These are phyloP conservation scores for Leccinum arenicola DNA, from an alignment of 768 basidiomycete species.

Conservation along the genomic window DNA sequence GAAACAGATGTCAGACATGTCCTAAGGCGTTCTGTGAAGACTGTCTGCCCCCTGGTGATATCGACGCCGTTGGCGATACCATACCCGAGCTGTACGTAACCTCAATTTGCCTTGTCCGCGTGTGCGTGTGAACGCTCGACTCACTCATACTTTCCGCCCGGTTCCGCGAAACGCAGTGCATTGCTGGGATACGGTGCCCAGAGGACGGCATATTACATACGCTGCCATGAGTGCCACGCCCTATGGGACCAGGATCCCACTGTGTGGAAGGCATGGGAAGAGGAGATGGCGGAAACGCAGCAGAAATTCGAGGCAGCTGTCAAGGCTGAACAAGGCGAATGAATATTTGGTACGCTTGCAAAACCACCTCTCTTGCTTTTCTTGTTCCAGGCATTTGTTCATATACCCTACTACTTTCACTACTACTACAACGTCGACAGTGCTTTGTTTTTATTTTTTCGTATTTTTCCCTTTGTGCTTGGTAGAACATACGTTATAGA, in stretches of 20 bases:
- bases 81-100: slow-evolving; percentile 55
- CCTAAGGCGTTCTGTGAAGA: slow-evolving; percentile 60
- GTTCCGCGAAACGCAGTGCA: slow-evolving; percentile 26
- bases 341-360: not conserved
- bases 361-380: not conserved
- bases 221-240: slow-evolving; percentile 47
- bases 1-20: slow-evolving; percentile 54
- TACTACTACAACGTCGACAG: not conserved
- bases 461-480: not conserved
- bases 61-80: slow-evolving; percentile 50
- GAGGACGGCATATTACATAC: slow-evolving; percentile 44
- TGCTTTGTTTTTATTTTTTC: not conserved
- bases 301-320: slow-evolving; percentile 28
- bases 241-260: slow-evolving; percentile 35
- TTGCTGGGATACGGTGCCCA: slow-evolving; percentile 39
- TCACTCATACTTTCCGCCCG: not conserved
- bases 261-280: slow-evolving; percentile 42
- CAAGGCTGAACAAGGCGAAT: not conserved
- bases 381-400: not conserved
- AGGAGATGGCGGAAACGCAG: slow-evolving; percentile 39
- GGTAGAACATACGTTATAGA: not conserved
- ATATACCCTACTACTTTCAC: not conserved
- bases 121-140: not conserved
- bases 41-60: slow-evolving; percentile 49
- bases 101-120: not conserved